A percentile compares a stretch with the other conserved stretches of the same genome.
Conservation (phyloP, 1,139 yeast genomes). For the Diutina catenulata region DNA sequence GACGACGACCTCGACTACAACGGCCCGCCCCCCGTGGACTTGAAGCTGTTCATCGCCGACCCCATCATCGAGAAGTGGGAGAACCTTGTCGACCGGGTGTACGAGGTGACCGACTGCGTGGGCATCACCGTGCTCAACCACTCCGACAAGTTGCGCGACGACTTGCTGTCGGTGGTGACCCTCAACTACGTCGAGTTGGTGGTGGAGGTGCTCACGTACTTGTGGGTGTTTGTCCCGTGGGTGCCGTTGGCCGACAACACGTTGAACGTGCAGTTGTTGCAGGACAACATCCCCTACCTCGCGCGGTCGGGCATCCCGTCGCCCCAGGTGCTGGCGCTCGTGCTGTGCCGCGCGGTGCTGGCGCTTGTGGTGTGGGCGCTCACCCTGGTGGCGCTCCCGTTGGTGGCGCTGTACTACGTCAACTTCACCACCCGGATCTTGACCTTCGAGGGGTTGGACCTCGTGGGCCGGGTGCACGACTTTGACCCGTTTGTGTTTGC, state of each 20-base stretch:
- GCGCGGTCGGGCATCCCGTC: slow-evolving; percentile 16
- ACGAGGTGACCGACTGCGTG: slow-evolving; percentile 26
- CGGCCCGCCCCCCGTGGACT: neutral
- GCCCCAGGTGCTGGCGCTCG: slow-evolving; percentile 26
- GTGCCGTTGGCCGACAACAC: slow-evolving; percentile 28
- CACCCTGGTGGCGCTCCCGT: slow-evolving; percentile 31
- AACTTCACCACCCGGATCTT: slow-evolving; percentile 35
- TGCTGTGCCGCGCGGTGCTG: slow-evolving; percentile 18
- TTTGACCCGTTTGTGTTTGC: slow-evolving; percentile 52
- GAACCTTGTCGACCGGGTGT: slow-evolving; percentile 16
- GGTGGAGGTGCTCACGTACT: slow-evolving; percentile 26
- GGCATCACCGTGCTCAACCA: slow-evolving; percentile 29
- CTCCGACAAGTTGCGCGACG: slow-evolving; percentile 21
- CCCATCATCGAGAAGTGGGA: slow-evolving; percentile 26
- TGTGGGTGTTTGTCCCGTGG: slow-evolving; percentile 24
- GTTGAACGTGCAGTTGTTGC: slow-evolving; percentile 27
- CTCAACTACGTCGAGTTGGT: slow-evolving; percentile 30
- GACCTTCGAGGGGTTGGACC: slow-evolving; percentile 7
- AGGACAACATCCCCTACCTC: slow-evolving; percentile 22
- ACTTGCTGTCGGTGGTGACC: slow-evolving; percentile 35
- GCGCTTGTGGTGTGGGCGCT: slow-evolving; percentile 30
- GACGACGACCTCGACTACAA: slow-evolving; percentile 12
- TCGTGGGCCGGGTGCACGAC: slow-evolving; percentile 29
- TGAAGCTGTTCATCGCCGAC: slow-evolving; percentile 17
- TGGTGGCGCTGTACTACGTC: slow-evolving; percentile 35